Percentiles rank a stretch among this genome's conserved stretches.
Conservation (phyloP, 768 basidiomycete species). For the Pleurotus giganteus region DNA sequence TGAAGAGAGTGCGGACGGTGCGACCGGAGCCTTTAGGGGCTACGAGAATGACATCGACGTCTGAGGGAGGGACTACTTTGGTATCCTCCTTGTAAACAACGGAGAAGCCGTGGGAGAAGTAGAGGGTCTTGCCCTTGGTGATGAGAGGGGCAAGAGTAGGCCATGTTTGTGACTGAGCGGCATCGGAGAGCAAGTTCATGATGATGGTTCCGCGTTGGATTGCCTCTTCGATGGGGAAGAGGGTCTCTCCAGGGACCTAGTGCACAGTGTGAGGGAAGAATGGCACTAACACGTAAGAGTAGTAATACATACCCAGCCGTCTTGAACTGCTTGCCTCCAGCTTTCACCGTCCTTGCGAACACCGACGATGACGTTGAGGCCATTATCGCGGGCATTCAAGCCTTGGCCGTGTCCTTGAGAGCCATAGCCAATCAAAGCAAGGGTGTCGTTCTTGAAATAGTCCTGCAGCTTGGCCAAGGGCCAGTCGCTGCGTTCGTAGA, state of each 20-base stretch:
- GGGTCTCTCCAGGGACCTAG: conserved; percentile 92
- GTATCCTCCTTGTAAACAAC: conserved; percentile 98
- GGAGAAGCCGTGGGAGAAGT: conserved; percentile 99
- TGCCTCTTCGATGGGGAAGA: conserved; percentile 98
- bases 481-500: conserved; percentile 98
- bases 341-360: conserved; percentile 96
- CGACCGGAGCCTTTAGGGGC: conserved; percentile 99
- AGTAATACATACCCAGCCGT: conserved; percentile 79
- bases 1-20: conserved; percentile 99
- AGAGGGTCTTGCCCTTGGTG: conserved; percentile 99
- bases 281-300: conserved; percentile 1
- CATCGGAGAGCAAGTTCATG: conserved; percentile 99
- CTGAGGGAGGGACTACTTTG: conserved; percentile 83
- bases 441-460: conserved; percentile 99
- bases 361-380: conserved; percentile 97
- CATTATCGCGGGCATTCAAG: conserved; percentile 98
- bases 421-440: conserved; percentile 98
- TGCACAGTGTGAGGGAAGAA: not conserved
- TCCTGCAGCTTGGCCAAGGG: conserved; percentile 96
- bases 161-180: conserved; percentile 99
- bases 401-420: conserved; percentile 99
- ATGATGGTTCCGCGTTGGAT: conserved; percentile 95
- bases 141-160: conserved; percentile 84
- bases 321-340: conserved; percentile 93
- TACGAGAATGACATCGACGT: conserved; percentile 98